Evolutionary conservation across 371 early-diverging fungal species (phyloP).

Genomic region (Apophysomyces variabilis): DNA sequence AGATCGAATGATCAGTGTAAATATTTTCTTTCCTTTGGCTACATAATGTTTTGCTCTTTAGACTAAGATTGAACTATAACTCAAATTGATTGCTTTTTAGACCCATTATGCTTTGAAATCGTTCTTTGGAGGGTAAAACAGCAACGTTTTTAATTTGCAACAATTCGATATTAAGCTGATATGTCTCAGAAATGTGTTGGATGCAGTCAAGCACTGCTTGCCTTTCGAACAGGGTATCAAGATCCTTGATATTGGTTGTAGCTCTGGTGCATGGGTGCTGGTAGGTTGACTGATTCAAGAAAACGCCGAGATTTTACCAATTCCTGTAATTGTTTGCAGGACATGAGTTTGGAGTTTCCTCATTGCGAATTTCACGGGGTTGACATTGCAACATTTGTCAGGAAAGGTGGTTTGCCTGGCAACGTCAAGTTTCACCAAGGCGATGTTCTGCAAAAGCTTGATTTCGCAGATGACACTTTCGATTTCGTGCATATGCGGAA

Average conservation of each 20-base stretch:
- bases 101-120: no score
- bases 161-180: slow-evolving; percentile 33
- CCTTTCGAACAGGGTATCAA: slow-evolving; percentile 20
- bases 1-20: slow-evolving; percentile 19
- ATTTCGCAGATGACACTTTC: slow-evolving; percentile 50
- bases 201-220: slow-evolving; percentile 20
- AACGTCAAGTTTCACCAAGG: slow-evolving; percentile 44
- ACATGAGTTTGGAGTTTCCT: slow-evolving; percentile 54
- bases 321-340: slow-evolving; percentile 16
- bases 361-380: slow-evolving; percentile 39
- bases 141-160: no score
- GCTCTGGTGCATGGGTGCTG: slow-evolving; percentile 32
- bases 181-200: slow-evolving; percentile 32
- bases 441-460: slow-evolving; percentile 43
- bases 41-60: no score
- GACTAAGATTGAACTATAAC: no score
- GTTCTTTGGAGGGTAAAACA: neutral
- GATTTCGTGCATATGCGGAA: slow-evolving; percentile 56
- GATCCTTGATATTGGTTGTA: slow-evolving; percentile 33
- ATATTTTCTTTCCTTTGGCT: neutral
- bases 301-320: no score
- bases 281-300: slow-evolving; percentile 10
- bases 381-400: slow-evolving; percentile 54
- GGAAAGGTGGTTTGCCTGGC: slow-evolving; percentile 41
- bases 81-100: no score